Conservation (phyloP, 1,284 basidiomycete species). For the Paramarasmius palmivorus region DNA sequence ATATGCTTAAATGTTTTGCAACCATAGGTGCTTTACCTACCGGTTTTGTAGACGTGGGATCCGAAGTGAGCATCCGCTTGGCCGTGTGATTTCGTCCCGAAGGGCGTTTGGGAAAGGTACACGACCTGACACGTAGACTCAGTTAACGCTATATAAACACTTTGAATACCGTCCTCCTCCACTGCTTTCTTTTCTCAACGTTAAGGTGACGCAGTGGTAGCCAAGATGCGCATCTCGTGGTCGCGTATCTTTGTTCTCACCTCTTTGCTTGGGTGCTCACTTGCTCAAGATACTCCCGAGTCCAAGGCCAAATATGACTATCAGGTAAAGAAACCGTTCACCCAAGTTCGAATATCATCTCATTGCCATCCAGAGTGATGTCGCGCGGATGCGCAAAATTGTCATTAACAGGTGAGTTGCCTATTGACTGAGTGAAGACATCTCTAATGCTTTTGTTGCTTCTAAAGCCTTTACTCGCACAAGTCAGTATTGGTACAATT, state of each 20-base stretch:
- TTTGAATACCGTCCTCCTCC: too few species aligned
- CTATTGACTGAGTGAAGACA: constrained; percentile 3
- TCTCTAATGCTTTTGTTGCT: constrained; percentile 19
- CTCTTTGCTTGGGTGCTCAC: constrained; percentile 42
- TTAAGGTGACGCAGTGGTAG: neutral
- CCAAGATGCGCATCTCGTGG: constrained; percentile 61
- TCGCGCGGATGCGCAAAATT: constrained; percentile 86
- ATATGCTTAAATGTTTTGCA: neutral
- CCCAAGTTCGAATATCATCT: neutral
- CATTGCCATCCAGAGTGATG: constrained; percentile 71
- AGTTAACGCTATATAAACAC: constrained; percentile 1
- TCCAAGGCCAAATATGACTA: constrained; percentile 68
- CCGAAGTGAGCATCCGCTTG: neutral
- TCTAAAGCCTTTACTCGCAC: constrained; percentile 80
- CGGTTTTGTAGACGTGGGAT: neutral
- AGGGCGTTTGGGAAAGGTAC: constrained; percentile 2
- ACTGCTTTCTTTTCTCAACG: too few species aligned
- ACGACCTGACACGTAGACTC: constrained; percentile 35
- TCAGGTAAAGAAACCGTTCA: constrained; percentile 55
- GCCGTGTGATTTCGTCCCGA: constrained; percentile 1
- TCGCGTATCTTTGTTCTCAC: constrained; percentile 51
- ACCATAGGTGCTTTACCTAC: neutral
- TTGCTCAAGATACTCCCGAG: constrained; percentile 51
- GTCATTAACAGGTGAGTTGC: constrained; percentile 79
- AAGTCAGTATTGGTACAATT: constrained; percentile 41